Evolutionary conservation across 352 stramenopile genomes (phyloP).

Genomic region (Phytophthora ramorum): DNA sequence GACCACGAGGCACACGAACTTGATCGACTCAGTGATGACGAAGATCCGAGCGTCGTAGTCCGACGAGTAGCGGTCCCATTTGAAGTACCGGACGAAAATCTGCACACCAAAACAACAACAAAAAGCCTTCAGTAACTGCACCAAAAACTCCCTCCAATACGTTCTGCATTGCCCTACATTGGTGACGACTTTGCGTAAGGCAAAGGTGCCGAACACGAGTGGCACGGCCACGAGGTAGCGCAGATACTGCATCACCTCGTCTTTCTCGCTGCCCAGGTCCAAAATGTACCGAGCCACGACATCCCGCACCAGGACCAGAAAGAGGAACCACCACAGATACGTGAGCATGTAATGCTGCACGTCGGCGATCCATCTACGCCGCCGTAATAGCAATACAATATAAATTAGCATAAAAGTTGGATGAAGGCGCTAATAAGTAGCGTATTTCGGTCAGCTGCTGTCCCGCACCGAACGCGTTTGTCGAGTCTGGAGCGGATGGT

Average conservation of each 20-base stretch:
- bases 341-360: conserved; percentile 81
- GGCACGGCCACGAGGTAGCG: conserved; percentile 68
- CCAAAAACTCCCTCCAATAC: conserved; percentile 2
- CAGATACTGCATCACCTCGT: conserved; percentile 58
- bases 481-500: conserved; percentile 58
- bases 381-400: conserved; percentile 1
- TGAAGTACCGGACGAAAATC: conserved; percentile 77
- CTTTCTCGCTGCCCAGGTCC: conserved; percentile 51
- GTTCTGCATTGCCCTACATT: conserved; percentile 52
- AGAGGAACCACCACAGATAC: conserved; percentile 79
- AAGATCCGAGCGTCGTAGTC: conserved; percentile 84
- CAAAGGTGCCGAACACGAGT: conserved; percentile 76
- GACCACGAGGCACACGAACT: conserved; percentile 76
- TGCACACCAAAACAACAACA: conserved; percentile 23
- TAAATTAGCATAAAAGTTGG: neutral
- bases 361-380: conserved; percentile 73
- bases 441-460: neutral
- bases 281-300: conserved; percentile 57
- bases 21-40: conserved; percentile 81
- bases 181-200: conserved; percentile 76
- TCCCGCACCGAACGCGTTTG: conserved; percentile 62
- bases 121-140: neutral
- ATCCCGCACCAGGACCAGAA: conserved; percentile 59
- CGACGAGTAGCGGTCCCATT: conserved; percentile 72
- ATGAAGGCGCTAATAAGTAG: conserved; percentile 8